Conservation (phyloP, 192 early-diverging fungal species). For the Lunasporangiospora selenospora region DNA sequence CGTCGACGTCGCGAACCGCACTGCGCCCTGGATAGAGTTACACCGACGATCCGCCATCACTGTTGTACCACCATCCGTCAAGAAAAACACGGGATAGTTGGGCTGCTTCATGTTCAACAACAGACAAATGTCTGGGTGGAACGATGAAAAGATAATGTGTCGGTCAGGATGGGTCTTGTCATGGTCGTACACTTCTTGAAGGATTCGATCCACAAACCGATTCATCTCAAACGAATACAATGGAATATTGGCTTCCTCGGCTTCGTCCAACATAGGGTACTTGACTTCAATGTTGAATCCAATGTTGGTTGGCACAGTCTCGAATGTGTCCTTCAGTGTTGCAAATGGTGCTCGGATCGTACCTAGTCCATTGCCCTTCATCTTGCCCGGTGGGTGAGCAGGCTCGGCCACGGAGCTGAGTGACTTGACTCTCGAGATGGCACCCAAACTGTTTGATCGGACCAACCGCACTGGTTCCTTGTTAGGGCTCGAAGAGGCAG, state of each 20-base stretch:
- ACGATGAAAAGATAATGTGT: slow-evolving; percentile 90
- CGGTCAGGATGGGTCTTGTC: slow-evolving; percentile 58
- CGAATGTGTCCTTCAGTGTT: slow-evolving; percentile 81
- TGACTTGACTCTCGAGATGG: slow-evolving; percentile 22
- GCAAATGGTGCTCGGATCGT: slow-evolving; percentile 90
- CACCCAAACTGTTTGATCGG: slow-evolving; percentile 57
- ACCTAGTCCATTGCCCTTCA: slow-evolving; percentile 79
- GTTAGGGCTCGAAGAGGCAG: slow-evolving; percentile 3
- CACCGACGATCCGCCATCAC: slow-evolving; percentile 80
- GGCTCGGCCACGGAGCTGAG: slow-evolving; percentile 11
- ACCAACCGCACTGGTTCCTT: slow-evolving; percentile 1
- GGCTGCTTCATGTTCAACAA: slow-evolving; percentile 87
- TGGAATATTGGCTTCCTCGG: slow-evolving; percentile 74
- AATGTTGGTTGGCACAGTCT: slow-evolving; percentile 71
- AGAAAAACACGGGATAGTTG: slow-evolving; percentile 89
- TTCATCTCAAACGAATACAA: slow-evolving; percentile 79
- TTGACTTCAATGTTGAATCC: slow-evolving; percentile 98
- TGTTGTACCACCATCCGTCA: slow-evolving; percentile 83
- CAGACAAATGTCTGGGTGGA: slow-evolving; percentile 89
- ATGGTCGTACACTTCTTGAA: slow-evolving; percentile 75
- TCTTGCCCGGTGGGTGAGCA: slow-evolving; percentile 45
- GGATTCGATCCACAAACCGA: slow-evolving; percentile 83
- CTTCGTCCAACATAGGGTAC: slow-evolving; percentile 93
- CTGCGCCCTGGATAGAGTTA: slow-evolving; percentile 81
- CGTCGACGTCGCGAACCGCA: slow-evolving; percentile 75